These are phyloP conservation scores for Xerocomellus amylosporus DNA, from an alignment of 768 basidiomycete species.

Conservation along the genomic window DNA sequence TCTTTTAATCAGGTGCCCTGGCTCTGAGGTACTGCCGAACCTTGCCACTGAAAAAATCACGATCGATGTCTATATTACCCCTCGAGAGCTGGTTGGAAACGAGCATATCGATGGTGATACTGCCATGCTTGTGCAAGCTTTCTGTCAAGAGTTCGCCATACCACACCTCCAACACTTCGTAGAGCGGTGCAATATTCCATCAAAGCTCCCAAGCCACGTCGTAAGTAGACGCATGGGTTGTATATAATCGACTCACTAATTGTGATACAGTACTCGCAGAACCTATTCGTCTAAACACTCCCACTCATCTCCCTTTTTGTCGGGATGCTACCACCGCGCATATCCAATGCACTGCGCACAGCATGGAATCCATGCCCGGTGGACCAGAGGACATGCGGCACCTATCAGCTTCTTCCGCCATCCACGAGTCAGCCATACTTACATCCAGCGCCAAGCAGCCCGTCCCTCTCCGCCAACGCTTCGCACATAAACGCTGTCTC, in stretches of 20 bases:
- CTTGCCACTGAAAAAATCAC: neutral
- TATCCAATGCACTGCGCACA: neutral
- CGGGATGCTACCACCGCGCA: neutral
- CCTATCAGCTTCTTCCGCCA: neutral
- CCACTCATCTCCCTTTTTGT: neutral
- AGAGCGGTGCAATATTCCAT: neutral
- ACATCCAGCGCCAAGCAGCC: neutral
- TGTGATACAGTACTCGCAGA: neutral
- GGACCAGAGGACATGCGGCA: neutral
- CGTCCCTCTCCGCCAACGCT: neutral
- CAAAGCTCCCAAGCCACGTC: neutral
- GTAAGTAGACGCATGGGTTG: neutral
- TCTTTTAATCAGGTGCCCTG: neutral
- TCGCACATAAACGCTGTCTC: neutral
- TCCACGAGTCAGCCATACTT: neutral
- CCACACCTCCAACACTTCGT: neutral
- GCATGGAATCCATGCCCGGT: neutral
- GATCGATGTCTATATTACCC: neutral
- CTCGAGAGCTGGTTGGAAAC: neutral
- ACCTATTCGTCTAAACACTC: neutral
- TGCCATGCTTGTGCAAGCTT: neutral
- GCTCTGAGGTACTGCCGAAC: neutral
- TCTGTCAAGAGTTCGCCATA: neutral
- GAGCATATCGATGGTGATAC: neutral
- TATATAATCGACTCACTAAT: neutral